Conservation (phyloP, 768 basidiomycete genomes). For the Boletellus ananas region DNA sequence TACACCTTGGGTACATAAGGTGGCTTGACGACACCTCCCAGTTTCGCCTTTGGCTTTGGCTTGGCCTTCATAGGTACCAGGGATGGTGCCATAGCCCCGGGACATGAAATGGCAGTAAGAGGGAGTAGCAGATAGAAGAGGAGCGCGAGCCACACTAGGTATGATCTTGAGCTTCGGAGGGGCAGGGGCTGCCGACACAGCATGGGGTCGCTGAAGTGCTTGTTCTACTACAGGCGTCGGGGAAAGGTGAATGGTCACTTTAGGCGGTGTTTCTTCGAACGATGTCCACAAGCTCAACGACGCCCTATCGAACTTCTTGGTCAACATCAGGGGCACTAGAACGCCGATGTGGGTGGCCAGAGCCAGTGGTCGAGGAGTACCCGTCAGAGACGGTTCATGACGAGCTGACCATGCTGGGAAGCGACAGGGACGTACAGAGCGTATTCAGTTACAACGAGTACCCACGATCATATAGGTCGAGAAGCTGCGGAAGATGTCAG, state of each 20-base stretch:
- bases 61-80: conserved; percentile 27
- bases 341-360: too few species aligned
- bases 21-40: conserved; percentile 32
- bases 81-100: conserved; percentile 28
- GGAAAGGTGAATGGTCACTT: conserved; percentile 78
- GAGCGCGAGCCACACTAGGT: conserved; percentile 15
- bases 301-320: conserved; percentile 37
- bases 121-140: conserved; percentile 17
- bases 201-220: conserved; percentile 40
- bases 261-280: conserved; percentile 81
- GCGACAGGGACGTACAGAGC: too few species aligned
- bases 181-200: conserved; percentile 24
- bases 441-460: too few species aligned
- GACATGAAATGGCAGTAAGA: conserved; percentile 6
- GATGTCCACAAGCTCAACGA: conserved; percentile 88
- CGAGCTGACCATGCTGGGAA: too few species aligned
- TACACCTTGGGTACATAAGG: conserved; percentile 66
- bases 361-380: too few species aligned
- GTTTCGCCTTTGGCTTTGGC: conserved; percentile 24
- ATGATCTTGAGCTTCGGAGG: conserved; percentile 56
- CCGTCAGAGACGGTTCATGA: too few species aligned
- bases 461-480: too few species aligned
- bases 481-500: too few species aligned
- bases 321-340: too few species aligned
- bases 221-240: conserved; percentile 67